Conservation (phyloP, 2,329 filamentous ascomycete species). For the Hypocreales sp. region DNA sequence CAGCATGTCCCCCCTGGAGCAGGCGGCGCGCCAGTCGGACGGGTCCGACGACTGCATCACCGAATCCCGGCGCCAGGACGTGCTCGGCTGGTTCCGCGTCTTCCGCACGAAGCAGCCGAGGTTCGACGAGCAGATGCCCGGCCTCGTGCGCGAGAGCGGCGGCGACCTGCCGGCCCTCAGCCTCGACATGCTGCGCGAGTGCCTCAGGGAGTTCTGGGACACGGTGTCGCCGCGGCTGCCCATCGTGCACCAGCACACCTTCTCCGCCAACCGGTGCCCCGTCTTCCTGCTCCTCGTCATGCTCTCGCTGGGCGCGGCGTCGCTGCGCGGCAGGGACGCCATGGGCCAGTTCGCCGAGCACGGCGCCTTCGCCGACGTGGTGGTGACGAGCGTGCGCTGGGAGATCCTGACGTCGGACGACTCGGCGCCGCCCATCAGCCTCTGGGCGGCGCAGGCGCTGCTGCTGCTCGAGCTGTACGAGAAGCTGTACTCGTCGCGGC, state of each 20-base stretch:
- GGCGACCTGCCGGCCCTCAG: conserved; percentile 40
- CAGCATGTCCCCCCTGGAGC: conserved; percentile 28
- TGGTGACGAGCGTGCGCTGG: conserved; percentile 60
- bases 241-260: conserved; percentile 78
- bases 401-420: conserved; percentile 72
- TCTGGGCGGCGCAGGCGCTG: conserved; percentile 80
- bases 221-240: conserved; percentile 75
- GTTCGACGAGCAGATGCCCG: conserved; percentile 17
- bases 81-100: conserved; percentile 25
- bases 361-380: conserved; percentile 37
- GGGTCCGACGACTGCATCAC: conserved; percentile 26
- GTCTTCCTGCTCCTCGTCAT: conserved; percentile 66
- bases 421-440: conserved; percentile 65
- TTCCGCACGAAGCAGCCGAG: conserved; percentile 28
- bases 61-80: conserved; percentile 27
- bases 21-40: conserved; percentile 22
- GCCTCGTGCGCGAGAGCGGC: conserved; percentile 21
- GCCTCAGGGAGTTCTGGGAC: conserved; percentile 76
- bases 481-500: conserved; percentile 76
- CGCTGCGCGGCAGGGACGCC: conserved; percentile 50
- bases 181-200: conserved; percentile 70
- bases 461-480: conserved; percentile 78
- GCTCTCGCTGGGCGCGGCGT: conserved; percentile 71
- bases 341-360: conserved; percentile 31
- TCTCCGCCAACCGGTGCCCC: conserved; percentile 64